Evolutionary conservation across 129 eudicot species (phyloP).

Genomic region (Tanacetum coccineum): DNA sequence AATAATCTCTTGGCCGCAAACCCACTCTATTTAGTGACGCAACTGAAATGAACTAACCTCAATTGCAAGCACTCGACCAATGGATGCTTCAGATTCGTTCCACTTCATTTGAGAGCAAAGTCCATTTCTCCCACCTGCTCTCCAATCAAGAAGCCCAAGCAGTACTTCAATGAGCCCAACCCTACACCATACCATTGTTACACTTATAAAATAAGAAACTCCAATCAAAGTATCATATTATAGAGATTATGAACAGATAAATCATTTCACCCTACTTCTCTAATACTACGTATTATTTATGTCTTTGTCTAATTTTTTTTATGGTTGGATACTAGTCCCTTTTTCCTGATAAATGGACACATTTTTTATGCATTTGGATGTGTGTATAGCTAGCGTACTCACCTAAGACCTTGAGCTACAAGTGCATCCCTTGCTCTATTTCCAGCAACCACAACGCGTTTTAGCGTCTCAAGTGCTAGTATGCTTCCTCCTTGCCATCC

Average conservation of each 20-base stretch:
- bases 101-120: slow-evolving; percentile 43
- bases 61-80: too few species aligned
- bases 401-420: slow-evolving; percentile 99
- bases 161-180: slow-evolving; percentile 97
- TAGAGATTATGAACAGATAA: too few species aligned
- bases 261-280: slow-evolving; percentile 12
- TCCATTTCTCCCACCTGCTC: slow-evolving; percentile 92
- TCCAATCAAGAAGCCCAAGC: slow-evolving; percentile 99
- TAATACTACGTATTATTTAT: background rate
- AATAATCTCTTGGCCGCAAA: too few species aligned
- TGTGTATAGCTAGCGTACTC: slow-evolving; percentile 19
- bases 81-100: too few species aligned
- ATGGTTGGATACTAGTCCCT: too few species aligned
- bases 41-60: too few species aligned
- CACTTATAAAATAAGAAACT: background rate
- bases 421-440: slow-evolving; percentile 97
- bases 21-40: too few species aligned
- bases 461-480: slow-evolving; percentile 91
- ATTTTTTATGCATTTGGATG: background rate
- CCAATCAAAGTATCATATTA: slow-evolving; percentile 6
- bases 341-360: background rate
- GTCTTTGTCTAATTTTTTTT: too few species aligned
- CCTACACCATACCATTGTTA: slow-evolving; percentile 39
- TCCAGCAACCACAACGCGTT: slow-evolving; percentile 97
- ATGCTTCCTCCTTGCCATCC: slow-evolving; percentile 99